Percentiles rank a stretch among this genome's conserved stretches.
These are phyloP conservation scores for Salix viminalis DNA, from an alignment of 345 rosid genomes.

Conservation along the genomic window DNA sequence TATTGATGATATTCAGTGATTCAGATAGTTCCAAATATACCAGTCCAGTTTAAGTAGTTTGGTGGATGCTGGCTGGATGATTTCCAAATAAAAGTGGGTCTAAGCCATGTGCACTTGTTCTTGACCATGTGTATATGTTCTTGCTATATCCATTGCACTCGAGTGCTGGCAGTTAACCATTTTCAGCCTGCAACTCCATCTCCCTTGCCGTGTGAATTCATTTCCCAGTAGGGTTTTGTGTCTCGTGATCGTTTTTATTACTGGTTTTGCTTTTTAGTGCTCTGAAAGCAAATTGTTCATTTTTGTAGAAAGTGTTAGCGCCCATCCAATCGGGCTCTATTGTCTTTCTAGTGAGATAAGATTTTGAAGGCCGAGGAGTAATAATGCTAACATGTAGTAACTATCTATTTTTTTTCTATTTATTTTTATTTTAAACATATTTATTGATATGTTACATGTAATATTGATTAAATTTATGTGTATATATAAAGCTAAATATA, in stretches of 20 bases:
- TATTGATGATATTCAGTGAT: constrained; percentile 1
- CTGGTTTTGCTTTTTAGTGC: background rate
- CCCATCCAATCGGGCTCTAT: no score
- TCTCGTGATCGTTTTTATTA: background rate
- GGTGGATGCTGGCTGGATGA: background rate
- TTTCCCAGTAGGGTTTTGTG: background rate
- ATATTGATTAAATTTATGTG: no score
- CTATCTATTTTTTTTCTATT: no score
- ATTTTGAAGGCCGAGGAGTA: no score
- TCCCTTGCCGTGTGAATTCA: background rate
- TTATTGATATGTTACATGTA: no score
- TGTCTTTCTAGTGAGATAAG: no score
- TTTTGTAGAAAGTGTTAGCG: no score
- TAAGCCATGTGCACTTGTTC: constrained; percentile 31
- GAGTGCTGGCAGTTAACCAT: constrained; percentile 21
- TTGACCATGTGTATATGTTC: constrained; percentile 32
- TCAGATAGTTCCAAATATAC: constrained; percentile 6
- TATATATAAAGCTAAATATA: no score
- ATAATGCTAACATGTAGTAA: no score
- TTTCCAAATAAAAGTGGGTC: constrained; percentile 7
- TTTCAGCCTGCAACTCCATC: background rate
- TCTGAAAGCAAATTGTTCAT: background rate
- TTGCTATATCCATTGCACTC: background rate
- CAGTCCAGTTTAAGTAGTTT: background rate
- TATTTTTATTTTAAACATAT: no score